Conservation (phyloP, 768 basidiomycete species). For the Tulasnella sp. region DNA sequence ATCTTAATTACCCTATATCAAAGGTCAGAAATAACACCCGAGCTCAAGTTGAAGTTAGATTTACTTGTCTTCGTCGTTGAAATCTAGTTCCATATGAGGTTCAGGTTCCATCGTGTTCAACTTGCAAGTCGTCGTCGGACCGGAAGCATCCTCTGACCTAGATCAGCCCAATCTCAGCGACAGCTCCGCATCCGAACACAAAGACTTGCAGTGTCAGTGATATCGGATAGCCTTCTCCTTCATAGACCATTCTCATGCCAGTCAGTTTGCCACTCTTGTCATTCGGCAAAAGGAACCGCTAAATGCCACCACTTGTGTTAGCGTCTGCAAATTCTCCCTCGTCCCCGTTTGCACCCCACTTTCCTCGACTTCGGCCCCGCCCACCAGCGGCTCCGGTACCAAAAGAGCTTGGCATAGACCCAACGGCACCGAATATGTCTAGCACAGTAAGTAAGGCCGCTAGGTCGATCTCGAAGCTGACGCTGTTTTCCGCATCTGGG, state of each 20-base stretch:
- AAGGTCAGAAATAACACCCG: background rate
- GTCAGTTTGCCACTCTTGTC: constrained; percentile 52
- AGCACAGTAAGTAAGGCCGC: constrained; percentile 83
- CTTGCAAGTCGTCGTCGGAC: constrained; percentile 84
- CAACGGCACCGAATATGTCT: constrained; percentile 87
- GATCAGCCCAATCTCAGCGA: background rate
- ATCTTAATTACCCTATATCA: constrained; percentile 64
- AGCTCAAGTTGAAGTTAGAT: background rate
- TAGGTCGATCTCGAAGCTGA: constrained; percentile 78
- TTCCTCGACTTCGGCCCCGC: constrained; percentile 32
- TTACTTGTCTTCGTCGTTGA: constrained; percentile 64
- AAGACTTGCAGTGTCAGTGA: constrained; percentile 70
- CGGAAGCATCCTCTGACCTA: constrained; percentile 72
- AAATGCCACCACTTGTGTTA: constrained; percentile 24
- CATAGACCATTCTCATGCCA: constrained; percentile 80
- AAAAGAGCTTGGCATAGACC: constrained; percentile 27
- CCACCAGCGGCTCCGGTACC: background rate
- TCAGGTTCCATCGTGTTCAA: constrained; percentile 83
- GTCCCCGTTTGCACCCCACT: constrained; percentile 45
- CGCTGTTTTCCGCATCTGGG: constrained; percentile 34
- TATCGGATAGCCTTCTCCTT: constrained; percentile 72
- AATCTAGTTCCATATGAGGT: constrained; percentile 65
- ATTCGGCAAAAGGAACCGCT: constrained; percentile 31
- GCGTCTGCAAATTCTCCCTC: constrained; percentile 37
- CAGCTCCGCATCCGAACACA: constrained; percentile 3